Evolutionary conservation across 2,329 filamentous ascomycete species (phyloP).

Genomic region (Geosmithia putterillii): DNA sequence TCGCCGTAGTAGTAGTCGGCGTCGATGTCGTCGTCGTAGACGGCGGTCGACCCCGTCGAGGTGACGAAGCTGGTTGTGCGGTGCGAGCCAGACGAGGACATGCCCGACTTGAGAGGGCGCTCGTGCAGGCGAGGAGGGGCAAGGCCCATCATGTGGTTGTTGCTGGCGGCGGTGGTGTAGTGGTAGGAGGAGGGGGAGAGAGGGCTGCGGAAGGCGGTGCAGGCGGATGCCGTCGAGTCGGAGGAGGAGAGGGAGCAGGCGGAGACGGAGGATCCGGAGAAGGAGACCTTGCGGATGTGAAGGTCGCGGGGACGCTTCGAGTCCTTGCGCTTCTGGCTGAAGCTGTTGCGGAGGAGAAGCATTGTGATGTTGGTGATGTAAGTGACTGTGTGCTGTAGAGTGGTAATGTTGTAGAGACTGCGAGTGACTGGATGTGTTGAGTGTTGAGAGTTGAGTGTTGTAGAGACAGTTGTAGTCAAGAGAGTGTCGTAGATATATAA

Average conservation of each 20-base stretch:
- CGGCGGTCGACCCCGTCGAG: conserved; percentile 10
- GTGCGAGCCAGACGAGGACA: too few relatives aligned
- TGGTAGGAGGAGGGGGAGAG: neutral
- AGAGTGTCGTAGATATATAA: neutral
- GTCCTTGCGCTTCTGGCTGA: conserved; percentile 21
- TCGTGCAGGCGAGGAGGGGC: conserved; percentile 23
- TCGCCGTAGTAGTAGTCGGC: neutral
- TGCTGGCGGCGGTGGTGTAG: conserved; percentile 5
- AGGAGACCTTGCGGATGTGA: conserved; percentile 27
- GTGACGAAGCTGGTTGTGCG: neutral
- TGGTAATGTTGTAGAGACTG: too few relatives aligned
- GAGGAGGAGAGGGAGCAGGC: conserved; percentile 20
- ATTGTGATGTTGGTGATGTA: conserved; percentile 10
- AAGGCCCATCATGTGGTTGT: conserved; percentile 18
- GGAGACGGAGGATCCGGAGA: conserved; percentile 25
- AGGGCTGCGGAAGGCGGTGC: conserved; percentile 6
- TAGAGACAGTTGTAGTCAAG: neutral
- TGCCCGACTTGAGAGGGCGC: conserved; percentile 16
- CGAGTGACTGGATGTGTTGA: neutral
- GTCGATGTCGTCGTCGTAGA: conserved; percentile 10
- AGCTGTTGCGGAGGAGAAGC: conserved; percentile 22
- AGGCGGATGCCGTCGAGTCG: conserved; percentile 15
- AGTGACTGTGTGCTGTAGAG: too few relatives aligned
- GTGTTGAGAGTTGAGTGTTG: too few relatives aligned
- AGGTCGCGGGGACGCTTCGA: conserved; percentile 20